phyloP scores from a whole-genome alignment of 2,329 filamentous ascomycete species.

The Diaporthe humulicola region DNA sequence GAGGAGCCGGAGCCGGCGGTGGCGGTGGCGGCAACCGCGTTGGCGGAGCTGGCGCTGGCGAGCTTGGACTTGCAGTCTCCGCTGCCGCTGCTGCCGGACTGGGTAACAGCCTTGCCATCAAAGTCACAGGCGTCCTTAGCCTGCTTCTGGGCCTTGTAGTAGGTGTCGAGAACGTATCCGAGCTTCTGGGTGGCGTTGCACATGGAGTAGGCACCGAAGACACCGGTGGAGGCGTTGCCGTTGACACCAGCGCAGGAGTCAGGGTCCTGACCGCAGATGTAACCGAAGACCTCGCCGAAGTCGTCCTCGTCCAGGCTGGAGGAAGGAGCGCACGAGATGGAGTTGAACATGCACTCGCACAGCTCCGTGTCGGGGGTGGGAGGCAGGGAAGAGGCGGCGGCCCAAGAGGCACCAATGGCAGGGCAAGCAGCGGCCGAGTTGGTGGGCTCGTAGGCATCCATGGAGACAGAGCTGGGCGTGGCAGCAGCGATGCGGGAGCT shows the following conservation, averaged over 20 bases:
- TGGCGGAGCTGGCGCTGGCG: constrained; percentile 71
- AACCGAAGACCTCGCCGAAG: constrained; percentile 79
- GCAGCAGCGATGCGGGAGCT: constrained; percentile 77
- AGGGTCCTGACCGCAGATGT: constrained; percentile 72
- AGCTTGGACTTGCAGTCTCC: constrained; percentile 71
- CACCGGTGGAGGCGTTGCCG: constrained; percentile 74
- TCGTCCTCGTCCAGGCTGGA: constrained; percentile 67
- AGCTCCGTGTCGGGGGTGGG: constrained; percentile 83
- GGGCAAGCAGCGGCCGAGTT: constrained; percentile 84
- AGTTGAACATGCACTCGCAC: constrained; percentile 87
- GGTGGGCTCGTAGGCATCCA: constrained; percentile 77
- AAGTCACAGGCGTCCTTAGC: constrained; percentile 77
- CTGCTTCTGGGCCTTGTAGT: constrained; percentile 72
- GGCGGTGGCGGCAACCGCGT: constrained; percentile 61
- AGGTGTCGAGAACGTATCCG: constrained; percentile 79
- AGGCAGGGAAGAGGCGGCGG: constrained; percentile 78
- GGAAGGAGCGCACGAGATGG: constrained; percentile 78
- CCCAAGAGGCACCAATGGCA: constrained; percentile 73
- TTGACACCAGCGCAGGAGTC: constrained; percentile 75
- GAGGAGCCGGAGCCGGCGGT: constrained; percentile 52
- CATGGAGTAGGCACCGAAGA: constrained; percentile 84
- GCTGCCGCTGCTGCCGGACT: constrained; percentile 57
- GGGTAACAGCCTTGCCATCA: constrained; percentile 68
- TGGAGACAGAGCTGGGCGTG: constrained; percentile 75
- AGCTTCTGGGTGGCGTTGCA: constrained; percentile 80